phyloP scores from a whole-genome alignment of 208 protist genomes.

The Giardia duodenalis region DNA sequence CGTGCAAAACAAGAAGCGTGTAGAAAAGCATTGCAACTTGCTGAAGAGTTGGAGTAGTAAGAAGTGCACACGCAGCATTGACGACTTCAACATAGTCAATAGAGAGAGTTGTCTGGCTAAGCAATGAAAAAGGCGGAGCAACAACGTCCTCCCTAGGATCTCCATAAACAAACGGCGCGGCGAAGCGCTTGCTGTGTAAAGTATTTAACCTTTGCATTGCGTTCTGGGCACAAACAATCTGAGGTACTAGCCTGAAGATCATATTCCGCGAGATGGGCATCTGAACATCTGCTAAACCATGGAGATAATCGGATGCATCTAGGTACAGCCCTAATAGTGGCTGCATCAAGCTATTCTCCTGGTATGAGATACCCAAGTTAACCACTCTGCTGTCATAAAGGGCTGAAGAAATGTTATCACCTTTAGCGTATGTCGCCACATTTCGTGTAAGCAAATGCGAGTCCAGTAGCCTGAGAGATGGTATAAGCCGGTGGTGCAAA shows the following conservation, averaged over 20 bases:
- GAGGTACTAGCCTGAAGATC: neutral
- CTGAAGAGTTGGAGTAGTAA: neutral
- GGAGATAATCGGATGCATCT: neutral
- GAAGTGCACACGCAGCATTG: neutral
- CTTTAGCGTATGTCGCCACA: neutral
- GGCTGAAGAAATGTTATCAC: neutral
- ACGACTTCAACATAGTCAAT: neutral
- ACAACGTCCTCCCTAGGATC: too few species aligned
- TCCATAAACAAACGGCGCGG: too few species aligned
- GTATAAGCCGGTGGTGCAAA: neutral
- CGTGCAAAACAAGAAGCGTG: neutral
- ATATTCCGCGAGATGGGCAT: neutral
- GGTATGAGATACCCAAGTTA: neutral
- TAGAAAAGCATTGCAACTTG: neutral
- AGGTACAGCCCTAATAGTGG: neutral
- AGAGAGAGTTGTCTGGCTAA: neutral
- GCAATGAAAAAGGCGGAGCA: too few species aligned
- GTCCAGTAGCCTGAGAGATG: neutral
- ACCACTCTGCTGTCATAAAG: neutral
- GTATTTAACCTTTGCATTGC: neutral
- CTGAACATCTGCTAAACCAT: neutral
- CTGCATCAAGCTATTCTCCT: neutral
- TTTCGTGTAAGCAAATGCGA: neutral
- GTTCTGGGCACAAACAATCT: neutral
- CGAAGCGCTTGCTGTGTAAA: too few species aligned